Evolutionary conservation across 2,329 filamentous ascomycete genomes (phyloP), one percentile per base, ranked within the genome.

Genomic region (Ophiostoma fasciatum): DNA sequence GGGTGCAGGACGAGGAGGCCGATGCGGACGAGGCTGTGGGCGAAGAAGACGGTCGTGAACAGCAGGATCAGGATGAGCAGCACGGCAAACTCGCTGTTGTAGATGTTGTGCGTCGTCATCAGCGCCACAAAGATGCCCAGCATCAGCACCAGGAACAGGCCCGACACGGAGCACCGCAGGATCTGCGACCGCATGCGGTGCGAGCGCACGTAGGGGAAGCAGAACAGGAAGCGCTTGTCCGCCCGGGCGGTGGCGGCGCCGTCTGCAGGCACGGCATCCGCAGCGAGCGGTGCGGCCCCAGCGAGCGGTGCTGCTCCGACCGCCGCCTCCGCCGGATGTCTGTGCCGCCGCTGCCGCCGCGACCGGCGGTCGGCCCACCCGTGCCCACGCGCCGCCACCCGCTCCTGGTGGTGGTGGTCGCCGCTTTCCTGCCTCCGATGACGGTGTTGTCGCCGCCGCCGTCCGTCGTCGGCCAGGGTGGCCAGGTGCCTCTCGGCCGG

Each of bases 1-100:
- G 63, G 63, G 25, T 64, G 66, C 37, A 75, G 57, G 12, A 78
- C 56, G 32, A 80, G 55, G 57, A 92, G 68, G 54, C 72, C 77
- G 4, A 92, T 64, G 14, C 81, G 74, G 39, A 90, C 70, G 13
- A 90, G 59, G 28, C 76, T 73, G 56, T 92, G 82, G 49, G 74
- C 79, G 63, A 93, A 90, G 57, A 92, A 74, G 45, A 88, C 72
- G 2, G 78, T 76, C 23, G 78, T 68, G 35, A 78, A 62, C 35
- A 92, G 59, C 39, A 92, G 77, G 44, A 87, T 65, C 36, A 94
- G 66, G 38, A 93, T 77, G 41, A 93, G 67, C 36, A 92, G 63
- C 40, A 92, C 72, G 48, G 84, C 81, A 49, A 92, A 78, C 54
- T 84, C 79, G 52, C 72, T 72, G 28, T 70, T 71, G 34, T 70